These are phyloP conservation scores for Patellifolia procumbens DNA, from an alignment of 179 eudicot species.

Conservation along the genomic window DNA sequence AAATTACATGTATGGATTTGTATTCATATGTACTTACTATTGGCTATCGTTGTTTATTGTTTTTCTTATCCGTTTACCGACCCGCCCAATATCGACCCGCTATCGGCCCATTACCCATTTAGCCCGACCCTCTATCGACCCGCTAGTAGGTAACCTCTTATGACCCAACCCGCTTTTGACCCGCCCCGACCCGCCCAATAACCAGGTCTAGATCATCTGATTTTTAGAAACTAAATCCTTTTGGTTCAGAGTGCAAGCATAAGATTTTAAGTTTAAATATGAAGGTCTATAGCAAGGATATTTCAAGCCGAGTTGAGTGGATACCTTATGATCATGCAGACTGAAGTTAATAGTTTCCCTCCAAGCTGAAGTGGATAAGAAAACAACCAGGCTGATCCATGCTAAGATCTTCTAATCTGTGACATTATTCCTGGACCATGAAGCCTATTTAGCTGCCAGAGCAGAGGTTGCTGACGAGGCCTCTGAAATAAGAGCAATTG, in stretches of 20 bases:
- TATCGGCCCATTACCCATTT: too few relatives aligned
- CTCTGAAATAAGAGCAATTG: slow-evolving; percentile 78
- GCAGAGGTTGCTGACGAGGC: slow-evolving; percentile 77
- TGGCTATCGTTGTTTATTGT: too few relatives aligned
- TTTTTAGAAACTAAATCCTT: neutral
- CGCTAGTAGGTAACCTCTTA: too few relatives aligned
- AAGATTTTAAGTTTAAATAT: too few relatives aligned
- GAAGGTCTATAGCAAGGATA: neutral
- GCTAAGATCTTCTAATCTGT: neutral
- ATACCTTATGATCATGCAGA: slow-evolving; percentile 31
- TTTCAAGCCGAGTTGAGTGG: slow-evolving; percentile 1
- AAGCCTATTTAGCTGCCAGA: slow-evolving; percentile 51
- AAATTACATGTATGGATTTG: too few relatives aligned
- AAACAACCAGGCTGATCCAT: slow-evolving; percentile 7
- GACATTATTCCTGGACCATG: neutral
- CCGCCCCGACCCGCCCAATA: too few relatives aligned
- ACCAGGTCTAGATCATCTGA: neutral
- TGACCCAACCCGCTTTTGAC: too few relatives aligned
- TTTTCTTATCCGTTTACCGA: too few relatives aligned
- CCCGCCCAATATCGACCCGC: too few relatives aligned
- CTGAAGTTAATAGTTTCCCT: neutral
- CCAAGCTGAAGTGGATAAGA: slow-evolving; percentile 21
- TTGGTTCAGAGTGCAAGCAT: neutral
- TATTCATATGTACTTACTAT: too few relatives aligned
- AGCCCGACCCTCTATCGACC: too few relatives aligned